A percentile compares a stretch with the other conserved stretches of the same genome.
Evolutionary conservation across 2,329 filamentous ascomycete genomes (phyloP).

Genomic region (Clonostachys rosea): DNA sequence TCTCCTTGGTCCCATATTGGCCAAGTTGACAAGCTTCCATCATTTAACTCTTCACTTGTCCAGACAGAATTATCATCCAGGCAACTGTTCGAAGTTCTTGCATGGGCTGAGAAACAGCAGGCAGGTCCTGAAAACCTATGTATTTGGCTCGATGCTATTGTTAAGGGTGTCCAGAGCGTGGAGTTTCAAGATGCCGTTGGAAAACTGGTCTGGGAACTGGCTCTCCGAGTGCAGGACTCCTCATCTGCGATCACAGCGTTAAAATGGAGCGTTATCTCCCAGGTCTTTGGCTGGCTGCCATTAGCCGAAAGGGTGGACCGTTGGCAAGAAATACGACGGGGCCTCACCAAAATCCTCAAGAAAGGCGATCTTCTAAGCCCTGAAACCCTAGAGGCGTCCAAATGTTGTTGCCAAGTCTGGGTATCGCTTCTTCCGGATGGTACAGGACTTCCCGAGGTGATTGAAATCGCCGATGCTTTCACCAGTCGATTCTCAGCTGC

Average conservation of each 20-base stretch:
- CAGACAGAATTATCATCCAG: slow-evolving; percentile 36
- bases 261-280: slow-evolving; percentile 34
- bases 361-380: slow-evolving; percentile 21
- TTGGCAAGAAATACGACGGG: slow-evolving; percentile 24
- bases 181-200: slow-evolving; percentile 35
- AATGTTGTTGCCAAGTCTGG: slow-evolving; percentile 31
- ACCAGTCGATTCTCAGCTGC: slow-evolving; percentile 22
- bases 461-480: slow-evolving; percentile 23
- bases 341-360: slow-evolving; percentile 22
- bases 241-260: slow-evolving; percentile 22
- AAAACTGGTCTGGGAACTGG: slow-evolving; percentile 27
- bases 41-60: slow-evolving; percentile 17
- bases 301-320: slow-evolving; percentile 19
- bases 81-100: slow-evolving; percentile 36
- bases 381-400: slow-evolving; percentile 33
- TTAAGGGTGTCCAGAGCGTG: slow-evolving; percentile 32
- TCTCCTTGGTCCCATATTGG: slow-evolving; percentile 26
- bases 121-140: slow-evolving; percentile 24
- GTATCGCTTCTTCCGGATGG: slow-evolving; percentile 29
- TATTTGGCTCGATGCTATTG: slow-evolving; percentile 36
- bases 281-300: slow-evolving; percentile 24
- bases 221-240: slow-evolving; percentile 18
- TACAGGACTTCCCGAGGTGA: slow-evolving; percentile 16
- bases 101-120: slow-evolving; percentile 31
- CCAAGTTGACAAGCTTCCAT: slow-evolving; percentile 7